Evolutionary conservation across 257 asterid genomes (phyloP), one percentile per base, ranked within the genome.

Genomic region (Plantago major): DNA sequence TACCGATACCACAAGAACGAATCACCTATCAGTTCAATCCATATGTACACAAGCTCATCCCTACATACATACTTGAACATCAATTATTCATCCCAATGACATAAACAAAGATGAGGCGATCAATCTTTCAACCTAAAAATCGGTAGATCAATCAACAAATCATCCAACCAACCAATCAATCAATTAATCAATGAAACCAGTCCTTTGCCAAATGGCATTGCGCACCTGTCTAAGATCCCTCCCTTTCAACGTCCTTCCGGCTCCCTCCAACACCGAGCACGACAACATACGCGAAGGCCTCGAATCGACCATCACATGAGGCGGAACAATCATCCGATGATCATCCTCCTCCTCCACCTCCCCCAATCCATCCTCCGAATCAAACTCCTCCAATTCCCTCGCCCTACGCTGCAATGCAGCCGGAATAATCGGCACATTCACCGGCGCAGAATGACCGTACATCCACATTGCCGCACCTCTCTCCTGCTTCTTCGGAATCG

Each of bases 221-320:
- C 95, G 81, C 70, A 86, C 95, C 71, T 80, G 95, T 71, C 89
- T 75, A 56, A 84, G 79, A 71, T 86, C 95, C 73, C 92, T 80
- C 66, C 95, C 95, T 71, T 84, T 86, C 75, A 86, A 70, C 17
- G 90, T 86, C 84, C 95, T 73, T 13, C 95, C 95, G 7, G 68
- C 75, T 0, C 95, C 95, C 71, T 86, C 95, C 67, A 86, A 61
- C 63, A 86, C 86, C 16, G 95, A 86, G 69, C 78, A 84, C 10
- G 89, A 70, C 63, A 78, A 54, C 77, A 68, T 44, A 58, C 87
- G 81, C 40, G 84, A 67, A 26, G 74, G 59, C 63, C 79, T 82
- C 11, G 85, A 63, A 11, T 71, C 87, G 59, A 80, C 78, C 66
- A 86, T 28, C 78, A 81, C 85, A 43, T 86, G 95, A 50, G 95